Base-by-base conservation (phyloP, 1,284 basidiomycete genomes). In the Malassezia nana region DNA sequence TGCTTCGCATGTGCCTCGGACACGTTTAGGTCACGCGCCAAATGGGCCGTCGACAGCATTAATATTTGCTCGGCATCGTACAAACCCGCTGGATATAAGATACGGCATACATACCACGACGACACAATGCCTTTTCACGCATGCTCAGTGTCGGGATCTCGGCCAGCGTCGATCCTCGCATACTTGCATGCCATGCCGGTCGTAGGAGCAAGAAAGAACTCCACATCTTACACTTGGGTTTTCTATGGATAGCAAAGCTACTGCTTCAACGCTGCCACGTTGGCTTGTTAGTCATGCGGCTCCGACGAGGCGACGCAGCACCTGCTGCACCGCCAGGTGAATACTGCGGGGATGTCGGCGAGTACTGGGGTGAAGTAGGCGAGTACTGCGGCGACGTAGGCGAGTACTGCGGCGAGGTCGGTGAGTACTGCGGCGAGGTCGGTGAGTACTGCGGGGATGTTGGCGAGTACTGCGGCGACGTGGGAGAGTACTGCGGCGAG, bases 341-440 rank as follows among this genome's bases (percentile, higher is more conserved):
- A 13, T 66, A 67, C 46, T 62, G 59, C n/a, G 73, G 68, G 12
- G 68, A 72, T 6, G 72, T 71, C 6, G 63, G 63, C 44, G 63
- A 65, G 45, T 62, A 66, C 40, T 58, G 54, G 16, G 66, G 66
- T 15, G 63, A 67, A 2, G 67, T 63, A 9, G 63, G 63, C 42
- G 63, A 63, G 43, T 62, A 66, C 41, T 58, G 55, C 39, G 67
- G 67, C 22, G 63, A 67, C 2, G 67, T 60, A 9, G 69, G 61
- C 51, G 63, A 65, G 35, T 69, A 71, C 47, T 64, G 61, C 20
- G 74, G 70, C 13, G 69, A 74, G 7, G 73, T 72, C 6, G 75
- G 59, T 52, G 73, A 72, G 55, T 74, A 69, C 35, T 66, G 60
- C 6, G 76, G 76, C 63, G 86, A 89, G 2, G 88, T 87, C 0